Evolutionary conservation across 805 yeast genomes (phyloP), one percentile per base, ranked within the genome.

Genomic region (Yamadazyma olivae): DNA sequence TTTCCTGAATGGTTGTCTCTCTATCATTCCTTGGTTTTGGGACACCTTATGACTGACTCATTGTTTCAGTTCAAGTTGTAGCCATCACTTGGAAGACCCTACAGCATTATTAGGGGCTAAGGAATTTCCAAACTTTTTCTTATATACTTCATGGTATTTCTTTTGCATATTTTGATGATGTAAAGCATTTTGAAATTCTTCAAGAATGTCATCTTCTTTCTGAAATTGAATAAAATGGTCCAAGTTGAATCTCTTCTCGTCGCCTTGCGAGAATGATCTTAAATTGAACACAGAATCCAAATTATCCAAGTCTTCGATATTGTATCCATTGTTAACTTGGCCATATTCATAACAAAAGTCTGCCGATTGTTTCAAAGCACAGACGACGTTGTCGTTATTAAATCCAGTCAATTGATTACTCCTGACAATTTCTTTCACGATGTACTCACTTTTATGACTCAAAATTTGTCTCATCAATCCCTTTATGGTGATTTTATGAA

Each of bases 341-440:
- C 67, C 68, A 36, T 55, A 64, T 1, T 26, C 44, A 10, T 39
- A 34, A 39, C 70, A 64, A 36, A 58, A 63, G n/a, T 48, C 46
- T 8, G 39, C 24, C 0, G 68, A 57, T 16, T 37, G 40, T 26
- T 53, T 43, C 30, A 63, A 31, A 3, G 67, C 66, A 49, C 70
- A 64, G 2, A 45, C 45, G 7, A 61, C 48, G 35, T 54, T 56
- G 35, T 55, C 61, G 32, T 57, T 51, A 33, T 54, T 55, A 36
- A 33, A 50, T 2, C 51, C 52, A n/a, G 24, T 26, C 16, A 28
- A 10, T 3, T 32, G 3, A 7, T 35, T 39, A 3, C 17, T 16
- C 6, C 32, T 42, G 1, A 46, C 19, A 5, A 35, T 23, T 13
- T 37, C 41, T 4, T 33, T 31, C 22, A 39, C 38, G 5, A 39